Percentiles rank a stretch among this genome's conserved stretches.
These are phyloP conservation scores for Debaryomyces fabryi DNA, from an alignment of 1,139 yeast species.

Conservation along the genomic window DNA sequence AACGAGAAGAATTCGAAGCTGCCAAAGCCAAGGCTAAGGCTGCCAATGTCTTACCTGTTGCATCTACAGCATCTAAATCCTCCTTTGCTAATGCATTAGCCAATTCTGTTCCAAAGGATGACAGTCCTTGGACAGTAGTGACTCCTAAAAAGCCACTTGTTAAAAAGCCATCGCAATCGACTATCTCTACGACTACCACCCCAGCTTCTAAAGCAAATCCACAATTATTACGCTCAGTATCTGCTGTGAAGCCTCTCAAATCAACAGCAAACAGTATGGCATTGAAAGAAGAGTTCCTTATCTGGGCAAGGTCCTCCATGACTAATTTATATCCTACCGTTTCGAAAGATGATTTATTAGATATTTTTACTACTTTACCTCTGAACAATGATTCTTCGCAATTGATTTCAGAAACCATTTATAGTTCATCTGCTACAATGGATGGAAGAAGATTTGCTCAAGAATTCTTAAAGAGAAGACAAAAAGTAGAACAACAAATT, in stretches of 20 bases:
- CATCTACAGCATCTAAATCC: constrained; percentile 18
- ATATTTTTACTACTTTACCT: constrained; percentile 81
- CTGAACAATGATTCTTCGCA: constrained; percentile 70
- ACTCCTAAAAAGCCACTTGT: constrained; percentile 28
- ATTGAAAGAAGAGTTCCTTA: constrained; percentile 66
- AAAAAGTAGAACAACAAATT: constrained; percentile 63
- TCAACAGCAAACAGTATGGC: constrained; percentile 33
- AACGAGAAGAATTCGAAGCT: constrained; percentile 48
- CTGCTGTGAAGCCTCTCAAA: constrained; percentile 36
- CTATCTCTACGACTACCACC: constrained; percentile 23
- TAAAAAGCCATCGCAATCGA: constrained; percentile 25
- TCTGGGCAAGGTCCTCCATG: constrained; percentile 84
- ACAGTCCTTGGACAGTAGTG: constrained; percentile 51
- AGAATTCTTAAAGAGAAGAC: constrained; percentile 82
- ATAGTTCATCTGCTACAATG: constrained; percentile 87
- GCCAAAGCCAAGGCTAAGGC: constrained; percentile 34
- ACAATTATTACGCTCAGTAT: constrained; percentile 48
- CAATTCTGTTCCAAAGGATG: constrained; percentile 31
- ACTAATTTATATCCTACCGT: constrained; percentile 74
- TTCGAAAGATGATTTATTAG: constrained; percentile 72
- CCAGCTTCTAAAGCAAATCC: constrained; percentile 39
- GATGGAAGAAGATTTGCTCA: constrained; percentile 94
- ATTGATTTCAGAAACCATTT: constrained; percentile 90
- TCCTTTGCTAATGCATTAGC: constrained; percentile 37
- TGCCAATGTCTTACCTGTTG: constrained; percentile 18